Conservation (phyloP, 495 filamentous ascomycete genomes). For the Thermochaetoides thermophila region DNA sequence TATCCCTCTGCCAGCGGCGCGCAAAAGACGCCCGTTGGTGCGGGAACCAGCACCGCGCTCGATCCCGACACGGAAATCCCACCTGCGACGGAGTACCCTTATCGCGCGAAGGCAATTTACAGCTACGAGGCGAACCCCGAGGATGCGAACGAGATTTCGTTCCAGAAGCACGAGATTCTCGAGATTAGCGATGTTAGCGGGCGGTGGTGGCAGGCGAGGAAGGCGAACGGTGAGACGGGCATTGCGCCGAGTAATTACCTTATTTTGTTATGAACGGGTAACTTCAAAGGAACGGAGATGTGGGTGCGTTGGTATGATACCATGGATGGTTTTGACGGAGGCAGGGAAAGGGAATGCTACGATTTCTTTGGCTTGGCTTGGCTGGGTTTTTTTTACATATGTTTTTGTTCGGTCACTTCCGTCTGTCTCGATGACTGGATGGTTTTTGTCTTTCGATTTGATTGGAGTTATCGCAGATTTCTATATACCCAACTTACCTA, state of each 20-base stretch:
- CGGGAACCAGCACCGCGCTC: too few relatives aligned
- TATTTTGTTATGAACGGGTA: constrained; percentile 63
- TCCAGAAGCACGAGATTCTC: constrained; percentile 89
- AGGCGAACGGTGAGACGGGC: constrained; percentile 86
- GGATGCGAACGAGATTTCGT: constrained; percentile 92
- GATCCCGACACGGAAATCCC: constrained; percentile 47
- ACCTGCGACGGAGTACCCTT: constrained; percentile 84
- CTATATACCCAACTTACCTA: too few relatives aligned
- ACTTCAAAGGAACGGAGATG: not conserved
- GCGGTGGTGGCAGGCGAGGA: constrained; percentile 96
- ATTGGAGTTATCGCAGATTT: too few relatives aligned
- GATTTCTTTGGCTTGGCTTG: constrained; percentile 13
- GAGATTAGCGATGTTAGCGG: constrained; percentile 96
- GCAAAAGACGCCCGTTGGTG: constrained; percentile 23
- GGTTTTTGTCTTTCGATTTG: too few relatives aligned
- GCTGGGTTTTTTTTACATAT: constrained; percentile 6
- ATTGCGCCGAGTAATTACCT: constrained; percentile 97
- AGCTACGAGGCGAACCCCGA: constrained; percentile 97
- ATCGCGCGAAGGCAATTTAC: constrained; percentile 95
- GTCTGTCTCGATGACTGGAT: not conserved
- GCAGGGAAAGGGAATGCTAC: too few relatives aligned
- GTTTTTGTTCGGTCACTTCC: not conserved
- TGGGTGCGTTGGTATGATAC: constrained; percentile 8
- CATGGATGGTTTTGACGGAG: too few relatives aligned
- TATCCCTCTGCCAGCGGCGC: constrained; percentile 19